A percentile compares a stretch with the other conserved stretches of the same genome.
phyloP scores from a whole-genome alignment of 1,139 yeast species.

The Diutina rugosa region DNA sequence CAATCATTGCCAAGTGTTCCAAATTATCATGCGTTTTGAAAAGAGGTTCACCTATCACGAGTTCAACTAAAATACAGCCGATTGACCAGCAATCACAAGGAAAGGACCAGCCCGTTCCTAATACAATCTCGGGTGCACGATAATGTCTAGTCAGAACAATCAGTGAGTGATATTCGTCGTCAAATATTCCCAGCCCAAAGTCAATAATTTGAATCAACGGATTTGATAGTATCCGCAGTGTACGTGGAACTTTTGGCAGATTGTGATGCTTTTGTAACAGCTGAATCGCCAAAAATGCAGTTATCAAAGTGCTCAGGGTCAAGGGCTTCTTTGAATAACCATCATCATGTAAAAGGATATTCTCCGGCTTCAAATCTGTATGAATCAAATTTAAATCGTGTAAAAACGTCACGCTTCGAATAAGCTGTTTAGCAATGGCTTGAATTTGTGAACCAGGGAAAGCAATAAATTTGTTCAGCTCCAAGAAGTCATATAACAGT shows the following conservation, averaged over 20 bases:
- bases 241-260: constrained; percentile 21
- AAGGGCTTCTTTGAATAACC: constrained; percentile 23
- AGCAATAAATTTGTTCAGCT: constrained; percentile 58
- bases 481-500: constrained; percentile 82
- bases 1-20: constrained; percentile 94
- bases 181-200: constrained; percentile 89
- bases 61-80: constrained; percentile 86
- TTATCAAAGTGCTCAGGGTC: constrained; percentile 20
- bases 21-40: constrained; percentile 91
- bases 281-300: constrained; percentile 17
- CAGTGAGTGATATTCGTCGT: constrained; percentile 87
- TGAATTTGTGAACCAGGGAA: constrained; percentile 81
- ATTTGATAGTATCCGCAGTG: constrained; percentile 46
- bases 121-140: constrained; percentile 91
- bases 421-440: constrained; percentile 74
- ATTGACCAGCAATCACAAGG: constrained; percentile 96
- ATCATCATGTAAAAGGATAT: constrained; percentile 64
- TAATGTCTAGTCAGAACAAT: constrained; percentile 93
- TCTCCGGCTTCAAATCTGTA: constrained; percentile 93
- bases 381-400: constrained; percentile 87
- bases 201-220: constrained; percentile 87
- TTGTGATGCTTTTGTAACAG: constrained; percentile 7
- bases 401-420: constrained; percentile 75
- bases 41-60: constrained; percentile 89
- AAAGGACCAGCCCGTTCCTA: constrained; percentile 86